Conservation (phyloP, 257 asterid genomes). For the Solanum rostratum region DNA sequence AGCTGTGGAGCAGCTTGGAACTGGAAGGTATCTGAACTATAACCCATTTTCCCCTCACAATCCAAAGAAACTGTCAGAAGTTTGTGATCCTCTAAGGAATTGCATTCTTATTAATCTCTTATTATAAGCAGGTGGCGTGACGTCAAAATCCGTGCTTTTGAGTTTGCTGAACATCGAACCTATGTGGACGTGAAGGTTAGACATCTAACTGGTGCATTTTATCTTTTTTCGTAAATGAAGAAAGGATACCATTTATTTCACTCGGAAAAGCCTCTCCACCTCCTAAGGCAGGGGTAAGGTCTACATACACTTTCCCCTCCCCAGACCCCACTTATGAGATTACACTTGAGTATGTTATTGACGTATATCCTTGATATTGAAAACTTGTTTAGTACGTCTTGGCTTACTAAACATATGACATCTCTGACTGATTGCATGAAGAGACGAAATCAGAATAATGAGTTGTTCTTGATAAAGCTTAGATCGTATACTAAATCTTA, state of each 20-base stretch:
- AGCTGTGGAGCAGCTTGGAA: conserved; percentile 90
- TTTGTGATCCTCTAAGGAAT: background rate
- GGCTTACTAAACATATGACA: background rate
- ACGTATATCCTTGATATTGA: too few species aligned
- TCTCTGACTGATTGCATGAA: conserved; percentile 12
- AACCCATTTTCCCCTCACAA: background rate
- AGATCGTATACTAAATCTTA: background rate
- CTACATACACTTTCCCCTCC: too few species aligned
- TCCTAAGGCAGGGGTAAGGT: too few species aligned
- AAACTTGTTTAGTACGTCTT: background rate
- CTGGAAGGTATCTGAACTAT: conserved; percentile 55
- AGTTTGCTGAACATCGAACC: conserved; percentile 84
- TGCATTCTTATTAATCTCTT: background rate
- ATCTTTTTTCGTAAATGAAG: background rate
- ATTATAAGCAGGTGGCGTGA: conserved; percentile 84
- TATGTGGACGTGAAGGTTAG: conserved; percentile 90
- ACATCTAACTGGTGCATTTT: background rate
- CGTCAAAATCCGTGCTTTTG: conserved; percentile 82
- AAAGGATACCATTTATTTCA: background rate
- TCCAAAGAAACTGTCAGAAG: background rate
- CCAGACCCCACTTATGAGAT: too few species aligned
- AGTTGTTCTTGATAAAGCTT: conserved; percentile 1
- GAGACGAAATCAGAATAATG: conserved; percentile 16
- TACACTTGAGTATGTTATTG: too few species aligned
- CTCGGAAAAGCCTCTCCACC: background rate